Base-by-base conservation (phyloP, 495 filamentous ascomycete genomes). In the Aeminium ludgeri region DNA sequence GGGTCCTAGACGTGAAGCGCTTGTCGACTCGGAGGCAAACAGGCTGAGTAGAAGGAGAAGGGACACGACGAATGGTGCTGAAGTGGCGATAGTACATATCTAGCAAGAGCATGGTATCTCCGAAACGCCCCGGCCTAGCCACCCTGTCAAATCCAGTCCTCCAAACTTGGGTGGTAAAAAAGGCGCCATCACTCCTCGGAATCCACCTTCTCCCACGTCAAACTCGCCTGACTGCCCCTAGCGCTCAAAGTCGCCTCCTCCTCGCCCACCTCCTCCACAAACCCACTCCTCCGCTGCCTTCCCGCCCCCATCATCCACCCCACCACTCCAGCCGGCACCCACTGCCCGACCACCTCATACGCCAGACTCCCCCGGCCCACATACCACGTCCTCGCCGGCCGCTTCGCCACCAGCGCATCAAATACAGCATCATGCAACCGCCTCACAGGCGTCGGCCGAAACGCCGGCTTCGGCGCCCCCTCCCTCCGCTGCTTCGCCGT, bases 241-340 rank as follows among this genome's bases (percentile, higher is more conserved):
- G n/a, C n/a, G n/a, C n/a, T n/a, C n/a, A n/a, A n/a, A n/a, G n/a
- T n/a, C 46, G 46, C 31, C 30, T 50, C 44, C 20, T 55, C 46
- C 11, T 20, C 34, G 4, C 31, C 18, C 16, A 36, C 17, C 38
- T 34, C 43, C 17, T 47, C 33, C 13, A 31, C 30, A 13, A 23
- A 25, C 13, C 20, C 17, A 6, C 17, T 30, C 13, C 12, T 8
- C 46, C 23, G 3, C 70, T 71, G 36, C 61, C 38, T 63, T 30
- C 71, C 61, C 25, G 82, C 69, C 1, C 86, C 81, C 69, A 94
- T 73, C 82, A 96, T 94, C 79, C 82, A 83, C 13, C 71, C 73
- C 17, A 95, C 81, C 20, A 95, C 33, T 6, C 76, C 71, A 13
- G 68, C 64, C 8, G 89, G 89, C n/a, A 77, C 69, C 76, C 78